Conservation (phyloP, 441 rosid species). For the Kokia cookei region DNA sequence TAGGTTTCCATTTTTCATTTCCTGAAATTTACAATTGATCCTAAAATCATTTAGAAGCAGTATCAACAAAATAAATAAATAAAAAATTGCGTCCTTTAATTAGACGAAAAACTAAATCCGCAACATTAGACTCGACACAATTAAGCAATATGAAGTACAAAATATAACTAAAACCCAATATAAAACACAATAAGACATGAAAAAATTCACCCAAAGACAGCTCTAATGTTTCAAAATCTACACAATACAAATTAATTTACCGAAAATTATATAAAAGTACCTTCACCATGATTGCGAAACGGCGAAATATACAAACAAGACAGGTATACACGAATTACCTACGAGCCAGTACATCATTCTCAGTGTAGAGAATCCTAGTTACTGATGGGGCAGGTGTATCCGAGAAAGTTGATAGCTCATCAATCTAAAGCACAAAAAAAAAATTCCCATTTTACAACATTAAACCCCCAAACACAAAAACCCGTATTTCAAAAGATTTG, state of each 20-base stretch:
- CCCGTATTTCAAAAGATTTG: neutral
- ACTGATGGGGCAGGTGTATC: slow-evolving; percentile 86
- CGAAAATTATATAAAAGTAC: neutral
- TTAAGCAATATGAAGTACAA: too few relatives aligned
- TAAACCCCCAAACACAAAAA: neutral
- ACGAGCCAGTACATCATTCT: slow-evolving; percentile 77
- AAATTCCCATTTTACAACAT: slow-evolving; percentile 2
- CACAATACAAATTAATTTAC: neutral
- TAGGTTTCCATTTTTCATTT: neutral
- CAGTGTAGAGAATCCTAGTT: slow-evolving; percentile 76
- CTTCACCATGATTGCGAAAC: neutral
- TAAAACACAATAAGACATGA: neutral
- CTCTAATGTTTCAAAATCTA: neutral
- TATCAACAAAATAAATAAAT: neutral
- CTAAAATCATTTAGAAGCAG: neutral
- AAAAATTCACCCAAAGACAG: neutral
- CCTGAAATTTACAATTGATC: neutral
- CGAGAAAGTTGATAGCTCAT: slow-evolving; percentile 76
- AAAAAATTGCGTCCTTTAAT: neutral
- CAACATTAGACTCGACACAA: too few relatives aligned
- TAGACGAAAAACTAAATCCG: neutral
- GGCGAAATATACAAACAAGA: neutral
- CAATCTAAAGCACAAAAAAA: slow-evolving; percentile 39
- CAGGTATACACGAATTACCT: slow-evolving; percentile 31
- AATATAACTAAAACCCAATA: neutral